Evolutionary conservation across 805 yeast genomes (phyloP), one percentile per base, ranked within the genome.

Genomic region (Lachancea thermotolerans): DNA sequence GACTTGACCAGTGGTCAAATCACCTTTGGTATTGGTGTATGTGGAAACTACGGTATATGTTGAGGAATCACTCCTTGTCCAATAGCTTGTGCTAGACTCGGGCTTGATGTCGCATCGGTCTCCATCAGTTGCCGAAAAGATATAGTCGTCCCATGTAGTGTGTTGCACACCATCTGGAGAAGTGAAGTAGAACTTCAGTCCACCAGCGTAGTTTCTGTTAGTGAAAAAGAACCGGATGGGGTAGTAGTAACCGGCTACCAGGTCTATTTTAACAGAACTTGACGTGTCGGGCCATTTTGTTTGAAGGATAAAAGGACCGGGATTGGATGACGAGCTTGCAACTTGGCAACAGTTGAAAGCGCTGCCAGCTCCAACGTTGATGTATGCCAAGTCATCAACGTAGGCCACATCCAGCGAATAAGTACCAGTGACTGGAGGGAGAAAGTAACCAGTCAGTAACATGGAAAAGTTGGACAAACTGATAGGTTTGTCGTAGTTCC

Each of bases 261-360:
- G 49, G 30, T 55, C 53, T 15, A 51, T 45, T 5, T 56, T 37
- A 21, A 49, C 35, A 1, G 35, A 10, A 21, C 35, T 49, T 5
- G 30, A 29, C 6, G 38, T 35, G 37, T 41, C 35, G 49, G 18
- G 54, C 48, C 56, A 48, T 30, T 34, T 37, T 11, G 49, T 47
- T 16, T 27, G 42, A 6, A 51, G 34, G 15, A 25, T 33, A 30
- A 53, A 48, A 11, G 39, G 31, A 3, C 48, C 42, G 10, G 50
- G 41, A 21, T 41, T 31, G 8, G 45, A 4, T 10, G 37, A 47
- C 18, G 49, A 12, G 2, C 37, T 12, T 3, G 25, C 33, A 11
- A 41, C 25, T 35, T 54, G 48, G 51, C 72, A 62, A 52, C 76
- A 71, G 27, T 58, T 58, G 18, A 69, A 60, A 8, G 65, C 65